Evolutionary conservation across 116 monocot species (phyloP).

Genomic region (Trichopus zeylanicus): DNA sequence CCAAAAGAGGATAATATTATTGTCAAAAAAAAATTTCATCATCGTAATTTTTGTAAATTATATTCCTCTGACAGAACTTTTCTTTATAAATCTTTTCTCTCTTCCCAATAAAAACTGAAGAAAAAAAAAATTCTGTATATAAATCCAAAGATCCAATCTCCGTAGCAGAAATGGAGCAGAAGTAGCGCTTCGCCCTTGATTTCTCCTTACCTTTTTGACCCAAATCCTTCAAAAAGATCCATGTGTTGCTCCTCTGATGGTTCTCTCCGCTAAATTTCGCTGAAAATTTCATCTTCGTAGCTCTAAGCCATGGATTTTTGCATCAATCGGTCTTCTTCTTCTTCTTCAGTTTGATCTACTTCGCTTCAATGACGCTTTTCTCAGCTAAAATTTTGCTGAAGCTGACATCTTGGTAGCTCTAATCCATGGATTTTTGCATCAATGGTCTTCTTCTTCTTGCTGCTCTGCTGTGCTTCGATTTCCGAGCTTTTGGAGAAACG

Average conservation of each 20-base stretch:
- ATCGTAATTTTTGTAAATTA: too few species aligned
- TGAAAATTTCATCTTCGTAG: neutral
- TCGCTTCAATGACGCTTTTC: neutral
- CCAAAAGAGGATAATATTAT: too few species aligned
- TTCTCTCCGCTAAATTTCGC: neutral
- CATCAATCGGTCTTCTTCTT: neutral
- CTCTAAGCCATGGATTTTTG: neutral
- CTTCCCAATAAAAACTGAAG: neutral
- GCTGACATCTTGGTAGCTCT: neutral
- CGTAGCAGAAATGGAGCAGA: too few species aligned
- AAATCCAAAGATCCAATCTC: too few species aligned
- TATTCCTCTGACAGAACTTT: too few species aligned
- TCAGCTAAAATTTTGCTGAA: neutral
- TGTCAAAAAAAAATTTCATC: too few species aligned
- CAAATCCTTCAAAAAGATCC: too few species aligned
- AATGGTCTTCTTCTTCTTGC: neutral
- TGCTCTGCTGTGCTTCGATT: slow-evolving; percentile 11
- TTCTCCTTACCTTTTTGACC: too few species aligned
- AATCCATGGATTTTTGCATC: slow-evolving; percentile 1
- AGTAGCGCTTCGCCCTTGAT: too few species aligned
- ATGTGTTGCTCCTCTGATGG: neutral
- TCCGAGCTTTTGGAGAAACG: slow-evolving; percentile 13
- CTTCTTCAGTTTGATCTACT: neutral
- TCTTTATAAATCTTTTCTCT: neutral
- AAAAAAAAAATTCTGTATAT: neutral